Evolutionary conservation across 73 alveolate species (phyloP).

Genomic region (Blepharisma stoltei): DNA sequence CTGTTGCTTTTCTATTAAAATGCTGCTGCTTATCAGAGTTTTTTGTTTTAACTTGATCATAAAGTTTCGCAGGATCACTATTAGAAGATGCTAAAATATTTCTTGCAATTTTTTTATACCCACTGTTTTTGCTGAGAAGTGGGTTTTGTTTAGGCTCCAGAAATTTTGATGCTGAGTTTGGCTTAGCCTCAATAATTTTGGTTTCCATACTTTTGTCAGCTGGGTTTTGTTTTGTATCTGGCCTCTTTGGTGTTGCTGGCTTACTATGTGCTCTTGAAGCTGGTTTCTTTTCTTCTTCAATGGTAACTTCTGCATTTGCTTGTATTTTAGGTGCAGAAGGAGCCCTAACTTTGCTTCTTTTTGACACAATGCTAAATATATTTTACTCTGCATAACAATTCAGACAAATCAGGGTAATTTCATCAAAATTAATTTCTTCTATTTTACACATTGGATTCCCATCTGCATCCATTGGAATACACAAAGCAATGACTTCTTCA

Average conservation of each 20-base stretch:
- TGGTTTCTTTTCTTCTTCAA: not conserved
- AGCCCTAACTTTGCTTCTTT: not conserved
- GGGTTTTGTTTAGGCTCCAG: not conserved
- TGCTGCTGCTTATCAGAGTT: not conserved
- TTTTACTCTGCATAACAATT: slow-evolving; percentile 7
- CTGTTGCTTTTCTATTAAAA: not conserved
- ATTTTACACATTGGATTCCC: not conserved
- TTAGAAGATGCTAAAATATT: no score
- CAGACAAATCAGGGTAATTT: not conserved
- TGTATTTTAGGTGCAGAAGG: no score
- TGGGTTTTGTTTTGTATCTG: not conserved
- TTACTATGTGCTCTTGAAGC: not conserved
- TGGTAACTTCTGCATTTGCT: not conserved
- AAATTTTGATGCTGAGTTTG: not conserved
- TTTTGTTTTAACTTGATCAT: no score
- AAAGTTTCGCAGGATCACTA: no score
- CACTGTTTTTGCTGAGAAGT: no score
- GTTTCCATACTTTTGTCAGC: not conserved
- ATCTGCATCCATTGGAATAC: not conserved
- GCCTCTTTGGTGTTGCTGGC: not conserved
- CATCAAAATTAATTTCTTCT: not conserved
- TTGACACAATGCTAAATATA: not conserved
- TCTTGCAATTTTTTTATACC: no score
- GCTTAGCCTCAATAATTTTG: not conserved
- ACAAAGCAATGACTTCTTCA: slow-evolving; percentile 4